Evolutionary conservation across 2,329 filamentous ascomycete species (phyloP), one percentile per base, ranked within the genome.

Genomic region (Fusarium sp.): DNA sequence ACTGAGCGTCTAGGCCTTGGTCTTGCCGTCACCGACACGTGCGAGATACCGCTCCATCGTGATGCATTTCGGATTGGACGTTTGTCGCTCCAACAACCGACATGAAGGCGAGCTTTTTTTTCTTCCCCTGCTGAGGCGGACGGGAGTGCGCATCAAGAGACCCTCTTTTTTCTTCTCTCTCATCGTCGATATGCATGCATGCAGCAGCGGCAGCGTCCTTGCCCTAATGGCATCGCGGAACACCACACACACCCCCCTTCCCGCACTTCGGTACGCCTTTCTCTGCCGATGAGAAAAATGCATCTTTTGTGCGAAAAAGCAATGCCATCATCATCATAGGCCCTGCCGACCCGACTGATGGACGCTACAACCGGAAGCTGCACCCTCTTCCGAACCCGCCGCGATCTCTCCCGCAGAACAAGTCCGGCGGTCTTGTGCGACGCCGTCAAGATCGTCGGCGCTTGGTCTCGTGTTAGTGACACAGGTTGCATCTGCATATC

Each of bases 11-110:
- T 59, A 54, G 56, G 51, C 46, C 50, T 50, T 31, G 59, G 44
- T 66, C 41, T 65, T 62, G 23, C 65, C 61, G 73, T 75, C 73
- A 70, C 73, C 65, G 71, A 70, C 73, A 74, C 60, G 62, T 48
- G 55, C 62, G 47, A 56, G 55, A 68, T 54, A 57, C 68, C 40
- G 54, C 71, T 74, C 71, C 71, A 75, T 75, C 62, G 39, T 36
- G 66, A 54, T 66, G 73, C 73, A 74, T 70, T 57, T 52, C 36
- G 62, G 53, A 63, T 68, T 68, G 58, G 65, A 52, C 48, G 60
- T 71, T 61, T 9, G 62, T 62, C 63, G 61, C 61, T 66, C 68
- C 72, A 69, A 62, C 69, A 31, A 59, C 48, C 34, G 34, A 31
- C 48, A 51, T 34, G 9, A 34, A 12, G 31, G 8, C 31, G 31